These are phyloP conservation scores for Castanospermum australe DNA, from an alignment of 306 rosid genomes.

Conservation along the genomic window DNA sequence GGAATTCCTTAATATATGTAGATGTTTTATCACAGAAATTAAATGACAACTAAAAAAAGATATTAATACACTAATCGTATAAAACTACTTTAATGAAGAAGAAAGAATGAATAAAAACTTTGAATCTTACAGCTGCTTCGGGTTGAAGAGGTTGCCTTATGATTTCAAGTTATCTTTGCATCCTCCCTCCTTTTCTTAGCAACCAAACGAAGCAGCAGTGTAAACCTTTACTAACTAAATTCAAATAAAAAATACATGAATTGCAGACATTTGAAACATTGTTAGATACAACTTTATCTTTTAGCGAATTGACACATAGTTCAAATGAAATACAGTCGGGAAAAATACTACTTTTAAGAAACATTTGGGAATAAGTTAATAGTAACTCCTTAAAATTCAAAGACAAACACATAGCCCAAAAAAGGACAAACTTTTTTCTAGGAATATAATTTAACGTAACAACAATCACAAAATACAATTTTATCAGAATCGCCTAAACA, in stretches of 20 bases:
- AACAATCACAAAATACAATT: not conserved
- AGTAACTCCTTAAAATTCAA: not conserved
- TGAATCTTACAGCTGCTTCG: not conserved
- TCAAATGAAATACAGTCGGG: not conserved
- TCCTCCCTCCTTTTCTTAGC: not conserved
- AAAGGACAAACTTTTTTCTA: not conserved
- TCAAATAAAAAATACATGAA: not conserved
- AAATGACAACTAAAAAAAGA: not conserved
- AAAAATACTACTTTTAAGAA: not conserved
- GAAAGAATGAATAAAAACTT: not conserved
- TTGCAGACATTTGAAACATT: not conserved
- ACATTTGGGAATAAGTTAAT: not conserved
- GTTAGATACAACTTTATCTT: not conserved
- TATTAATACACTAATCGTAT: not conserved
- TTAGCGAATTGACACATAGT: not conserved
- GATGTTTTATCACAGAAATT: not conserved
- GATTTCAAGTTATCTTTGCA: not conserved
- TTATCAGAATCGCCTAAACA: not conserved
- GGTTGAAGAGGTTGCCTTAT: not conserved
- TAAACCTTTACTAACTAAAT: not conserved
- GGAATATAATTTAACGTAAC: not conserved
- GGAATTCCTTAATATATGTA: not conserved
- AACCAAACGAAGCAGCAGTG: not conserved
- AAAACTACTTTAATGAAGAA: not conserved
- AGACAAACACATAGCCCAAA: not conserved